Evolutionary conservation across 2,329 filamentous ascomycete genomes (phyloP), one percentile per base, ranked within the genome.

Genomic region (Penicillium griseofulvum): DNA sequence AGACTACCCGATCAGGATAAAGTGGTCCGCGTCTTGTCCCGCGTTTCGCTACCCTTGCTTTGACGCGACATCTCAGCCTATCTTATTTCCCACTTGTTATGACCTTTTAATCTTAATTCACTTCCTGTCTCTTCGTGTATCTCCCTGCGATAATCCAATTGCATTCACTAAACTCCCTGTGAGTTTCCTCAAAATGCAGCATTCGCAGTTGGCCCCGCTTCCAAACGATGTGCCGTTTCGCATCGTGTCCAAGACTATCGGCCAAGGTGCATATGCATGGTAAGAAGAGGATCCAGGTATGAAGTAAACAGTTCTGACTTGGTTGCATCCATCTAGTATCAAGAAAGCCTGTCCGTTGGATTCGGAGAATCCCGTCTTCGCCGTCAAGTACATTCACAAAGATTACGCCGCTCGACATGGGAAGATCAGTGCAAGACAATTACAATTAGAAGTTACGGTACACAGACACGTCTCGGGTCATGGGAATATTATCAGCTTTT

Each of bases 361-460:
- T 61, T 74, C 81, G 1, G 77, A 83, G 26, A 82, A 78, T 26
- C 93, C 93, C 29, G 80, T 99, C 55, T 97, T 99, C 72, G 94
- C 95, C 14, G 91, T 99, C 75, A 99, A 99, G 74, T 90, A 99
- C 76, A 97, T 99, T 71, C 93, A 99, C 79, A 99, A 99, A 78
- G 88, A 89, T 62, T 96, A 97, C 74, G 95, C 94, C 55, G 84
- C 90, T 65, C 89, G 88, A 65, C 86, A 93, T 81, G 94, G 94
- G 70, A 89, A 90, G 58, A 87, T 99, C 64, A 91, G 89, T 29
- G 83, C 87, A 33, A 93, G 95, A 70, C 94, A 99, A 76, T 85
- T 99, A 61, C 84, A 87, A 66, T 90, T 96, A 83, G 94, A 99
- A 76, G 89, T 96, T 38, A 89, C 89, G 3, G 82, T 99, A 17